These are phyloP conservation scores for Petunia secreta DNA, from an alignment of 257 asterid genomes.

Conservation along the genomic window DNA sequence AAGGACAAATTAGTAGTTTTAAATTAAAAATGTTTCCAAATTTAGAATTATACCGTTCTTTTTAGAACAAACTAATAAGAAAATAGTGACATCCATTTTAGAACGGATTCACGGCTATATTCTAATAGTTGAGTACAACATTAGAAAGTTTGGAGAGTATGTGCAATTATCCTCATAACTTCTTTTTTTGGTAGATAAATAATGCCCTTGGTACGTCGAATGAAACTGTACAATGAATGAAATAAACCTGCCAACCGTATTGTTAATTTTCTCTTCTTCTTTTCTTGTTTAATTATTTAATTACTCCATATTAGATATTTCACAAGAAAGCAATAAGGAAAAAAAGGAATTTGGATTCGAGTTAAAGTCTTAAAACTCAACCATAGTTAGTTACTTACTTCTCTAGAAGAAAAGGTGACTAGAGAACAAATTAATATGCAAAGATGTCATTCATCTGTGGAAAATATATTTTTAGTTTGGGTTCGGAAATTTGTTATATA, in stretches of 20 bases:
- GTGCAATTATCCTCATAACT: background rate
- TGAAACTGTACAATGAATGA: background rate
- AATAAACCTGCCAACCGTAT: background rate
- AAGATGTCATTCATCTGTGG: background rate
- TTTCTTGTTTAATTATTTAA: too few relatives aligned
- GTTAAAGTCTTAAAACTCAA: background rate
- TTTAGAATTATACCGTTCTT: too few relatives aligned
- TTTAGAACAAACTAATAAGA: too few relatives aligned
- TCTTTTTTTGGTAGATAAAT: background rate
- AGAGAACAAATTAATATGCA: background rate
- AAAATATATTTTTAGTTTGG: too few relatives aligned
- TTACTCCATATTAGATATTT: too few relatives aligned
- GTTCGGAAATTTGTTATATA: background rate
- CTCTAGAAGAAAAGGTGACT: background rate
- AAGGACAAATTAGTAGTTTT: too few relatives aligned
- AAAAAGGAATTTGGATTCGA: too few relatives aligned
- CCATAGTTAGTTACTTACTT: background rate
- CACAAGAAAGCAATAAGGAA: too few relatives aligned
- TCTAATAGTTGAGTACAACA: background rate
- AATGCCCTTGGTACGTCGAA: background rate
- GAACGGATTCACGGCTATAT: background rate
- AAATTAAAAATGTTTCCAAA: too few relatives aligned
- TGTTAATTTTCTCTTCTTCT: too few relatives aligned
- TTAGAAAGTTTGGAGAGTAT: background rate
- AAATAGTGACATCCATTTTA: too few relatives aligned